These are phyloP conservation scores for Holtermanniella nyarrowii DNA, from an alignment of 768 basidiomycete species.

Conservation along the genomic window DNA sequence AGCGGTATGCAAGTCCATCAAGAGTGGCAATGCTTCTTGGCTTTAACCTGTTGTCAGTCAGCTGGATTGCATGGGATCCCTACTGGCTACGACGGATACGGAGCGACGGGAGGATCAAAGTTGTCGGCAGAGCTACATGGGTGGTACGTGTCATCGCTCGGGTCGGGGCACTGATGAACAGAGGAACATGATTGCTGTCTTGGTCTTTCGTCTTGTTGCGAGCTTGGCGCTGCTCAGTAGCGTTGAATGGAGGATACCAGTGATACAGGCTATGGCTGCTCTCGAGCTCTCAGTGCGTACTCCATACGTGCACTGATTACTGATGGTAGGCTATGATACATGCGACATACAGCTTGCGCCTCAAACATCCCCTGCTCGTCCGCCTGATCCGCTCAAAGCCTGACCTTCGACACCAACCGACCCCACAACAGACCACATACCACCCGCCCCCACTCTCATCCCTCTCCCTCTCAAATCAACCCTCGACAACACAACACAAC, in stretches of 20 bases:
- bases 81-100: conserved; percentile 50
- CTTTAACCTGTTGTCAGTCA: conserved; percentile 51
- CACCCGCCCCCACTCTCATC: conserved; percentile 1
- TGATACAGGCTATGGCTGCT: background rate
- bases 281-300: conserved; percentile 13
- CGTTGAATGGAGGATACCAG: background rate
- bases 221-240: background rate
- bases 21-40: conserved; percentile 43
- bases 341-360: conserved; percentile 7
- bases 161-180: conserved; percentile 4
- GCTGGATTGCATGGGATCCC: conserved; percentile 82
- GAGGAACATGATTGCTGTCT: conserved; percentile 24
- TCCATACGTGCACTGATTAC: background rate
- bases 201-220: conserved; percentile 3
- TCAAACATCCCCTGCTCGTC: conserved; percentile 16
- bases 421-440: conserved; percentile 1
- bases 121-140: conserved; percentile 23
- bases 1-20: no score
- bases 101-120: conserved; percentile 6
- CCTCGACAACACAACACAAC: conserved; percentile 5
- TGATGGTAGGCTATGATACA: conserved; percentile 7
- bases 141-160: conserved; percentile 15
- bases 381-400: conserved; percentile 16
- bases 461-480: conserved; percentile 5
- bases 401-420: conserved; percentile 1